Evolutionary conservation across 306 rosid species (phyloP), one percentile per base, ranked within the genome.

Genomic region (Acacia acuminata): DNA sequence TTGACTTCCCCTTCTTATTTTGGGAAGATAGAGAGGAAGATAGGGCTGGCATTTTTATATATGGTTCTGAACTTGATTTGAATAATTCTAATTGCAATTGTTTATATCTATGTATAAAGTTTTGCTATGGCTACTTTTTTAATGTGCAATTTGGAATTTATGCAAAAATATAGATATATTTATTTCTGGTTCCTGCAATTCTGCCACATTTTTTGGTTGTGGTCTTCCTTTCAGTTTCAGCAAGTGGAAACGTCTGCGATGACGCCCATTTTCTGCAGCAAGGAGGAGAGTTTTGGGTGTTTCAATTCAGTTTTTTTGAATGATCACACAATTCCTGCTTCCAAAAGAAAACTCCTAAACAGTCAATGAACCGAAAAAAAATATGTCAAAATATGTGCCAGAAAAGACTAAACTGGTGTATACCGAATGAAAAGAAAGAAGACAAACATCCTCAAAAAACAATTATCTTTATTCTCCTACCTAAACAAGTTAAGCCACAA

Each of bases 361-460:
- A 48, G 77, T 53, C 38, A 10, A 73, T n/a, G 38, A 45, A 20
- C 67, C 15, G 4, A 14, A n/a, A 58, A 17, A 42, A 30, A 45
- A 32, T 27, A 69, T 67, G 55, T 1, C 13, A 63, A 84, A 53
- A 40, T 76, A 47, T 40, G 76, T 42, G 50, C 75, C 53, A 47
- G 76, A 55, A 38, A 83, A 45, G 81, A 70, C 63, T 67, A 44
- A 81, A 63, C 72, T 71, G 76, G 72, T 81, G 68, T 81, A 64
- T n/a, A 43, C 70, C 71, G 3, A 69, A 60, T 40, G 55, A 38
- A 80, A 76, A 63, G 64, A 76, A 76, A 75, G 68, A 22, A 51
- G 82, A 22, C 71, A 61, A 85, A 22, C 47, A 77, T 73, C 82
- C 30, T 34, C 77, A 85, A 67, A 85, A 58, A 82, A 88, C 82